These are phyloP conservation scores for Pseudonectria buxi DNA, from an alignment of 2,329 filamentous ascomycete species.

Conservation along the genomic window DNA sequence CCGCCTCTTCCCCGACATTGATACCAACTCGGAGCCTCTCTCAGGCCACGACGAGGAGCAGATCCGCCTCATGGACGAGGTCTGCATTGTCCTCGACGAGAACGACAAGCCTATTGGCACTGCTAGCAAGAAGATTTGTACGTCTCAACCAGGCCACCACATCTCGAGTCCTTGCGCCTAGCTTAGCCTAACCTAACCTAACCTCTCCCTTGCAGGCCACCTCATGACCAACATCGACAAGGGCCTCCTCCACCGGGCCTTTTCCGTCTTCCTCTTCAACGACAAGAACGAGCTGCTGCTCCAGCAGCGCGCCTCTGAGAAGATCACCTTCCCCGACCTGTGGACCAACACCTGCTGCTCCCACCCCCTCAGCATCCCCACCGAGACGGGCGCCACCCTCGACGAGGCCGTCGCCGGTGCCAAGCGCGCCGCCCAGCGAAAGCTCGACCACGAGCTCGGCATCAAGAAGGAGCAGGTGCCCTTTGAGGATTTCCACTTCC, in stretches of 20 bases:
- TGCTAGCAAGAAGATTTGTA: constrained; percentile 96
- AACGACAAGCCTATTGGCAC: constrained; percentile 90
- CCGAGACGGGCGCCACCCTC: constrained; percentile 80
- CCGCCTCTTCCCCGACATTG: constrained; percentile 78
- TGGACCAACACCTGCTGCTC: constrained; percentile 99
- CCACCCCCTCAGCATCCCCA: constrained; percentile 84
- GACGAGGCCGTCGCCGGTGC: constrained; percentile 76
- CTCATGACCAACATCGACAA: constrained; percentile 98
- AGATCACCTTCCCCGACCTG: constrained; percentile 98
- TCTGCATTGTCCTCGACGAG: constrained; percentile 93
- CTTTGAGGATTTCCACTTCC: constrained; percentile 82
- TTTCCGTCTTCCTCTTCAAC: constrained; percentile 97
- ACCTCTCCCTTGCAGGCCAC: constrained; percentile 56
- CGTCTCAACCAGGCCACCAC: constrained; percentile 27
- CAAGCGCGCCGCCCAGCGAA: constrained; percentile 86
- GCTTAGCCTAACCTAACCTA: constrained; percentile 12
- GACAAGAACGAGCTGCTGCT: constrained; percentile 85
- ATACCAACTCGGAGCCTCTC: constrained; percentile 65
- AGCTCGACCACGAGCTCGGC: constrained; percentile 89
- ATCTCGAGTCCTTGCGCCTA: neutral
- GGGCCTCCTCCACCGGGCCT: constrained; percentile 91
- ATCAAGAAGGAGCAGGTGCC: constrained; percentile 87
- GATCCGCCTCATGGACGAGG: constrained; percentile 96
- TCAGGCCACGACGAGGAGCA: constrained; percentile 95
- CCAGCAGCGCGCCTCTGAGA: constrained; percentile 90